phyloP scores from a whole-genome alignment of 805 yeast genomes.

The Scheffersomyces ergatensis region DNA sequence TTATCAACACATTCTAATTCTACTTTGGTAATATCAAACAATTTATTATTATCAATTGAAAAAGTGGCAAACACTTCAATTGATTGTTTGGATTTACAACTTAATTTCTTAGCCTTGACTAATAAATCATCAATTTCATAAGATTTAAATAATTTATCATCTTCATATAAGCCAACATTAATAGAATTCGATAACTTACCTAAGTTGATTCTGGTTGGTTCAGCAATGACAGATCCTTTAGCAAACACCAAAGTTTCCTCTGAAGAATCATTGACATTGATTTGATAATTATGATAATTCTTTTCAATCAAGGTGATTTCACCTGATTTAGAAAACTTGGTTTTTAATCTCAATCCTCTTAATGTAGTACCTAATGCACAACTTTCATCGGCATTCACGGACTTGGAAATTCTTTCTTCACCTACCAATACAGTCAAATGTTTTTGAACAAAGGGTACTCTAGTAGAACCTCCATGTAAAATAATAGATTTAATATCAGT shows the following conservation, averaged over 20 bases:
- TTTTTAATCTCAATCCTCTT: constrained; percentile 67
- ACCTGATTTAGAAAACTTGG: constrained; percentile 62
- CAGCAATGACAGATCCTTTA: constrained; percentile 40
- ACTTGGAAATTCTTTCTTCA: constrained; percentile 64
- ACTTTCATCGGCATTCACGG: constrained; percentile 94
- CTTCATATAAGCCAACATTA: constrained; percentile 33
- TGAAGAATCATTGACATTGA: constrained; percentile 25
- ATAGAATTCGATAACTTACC: constrained; percentile 27
- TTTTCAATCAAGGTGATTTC: constrained; percentile 60
- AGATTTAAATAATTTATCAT: constrained; percentile 31
- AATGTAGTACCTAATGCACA: constrained; percentile 88
- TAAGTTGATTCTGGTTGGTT: constrained; percentile 32
- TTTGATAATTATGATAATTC: constrained; percentile 47
- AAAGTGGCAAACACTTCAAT: constrained; percentile 40
- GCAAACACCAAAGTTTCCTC: constrained; percentile 39
- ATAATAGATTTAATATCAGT: constrained; percentile 62
- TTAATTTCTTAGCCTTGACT: constrained; percentile 28
- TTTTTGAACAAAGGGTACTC: constrained; percentile 84
- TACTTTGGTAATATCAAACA: constrained; percentile 46
- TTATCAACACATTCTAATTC: constrained; percentile 44
- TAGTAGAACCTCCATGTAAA: constrained; percentile 84
- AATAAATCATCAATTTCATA: constrained; percentile 21
- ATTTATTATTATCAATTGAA: constrained; percentile 45
- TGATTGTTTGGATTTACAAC: constrained; percentile 35
- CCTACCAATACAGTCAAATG: constrained; percentile 54